phyloP scores from a whole-genome alignment of 2,329 filamentous ascomycete species.

The Raffaelea ambrosiae region DNA sequence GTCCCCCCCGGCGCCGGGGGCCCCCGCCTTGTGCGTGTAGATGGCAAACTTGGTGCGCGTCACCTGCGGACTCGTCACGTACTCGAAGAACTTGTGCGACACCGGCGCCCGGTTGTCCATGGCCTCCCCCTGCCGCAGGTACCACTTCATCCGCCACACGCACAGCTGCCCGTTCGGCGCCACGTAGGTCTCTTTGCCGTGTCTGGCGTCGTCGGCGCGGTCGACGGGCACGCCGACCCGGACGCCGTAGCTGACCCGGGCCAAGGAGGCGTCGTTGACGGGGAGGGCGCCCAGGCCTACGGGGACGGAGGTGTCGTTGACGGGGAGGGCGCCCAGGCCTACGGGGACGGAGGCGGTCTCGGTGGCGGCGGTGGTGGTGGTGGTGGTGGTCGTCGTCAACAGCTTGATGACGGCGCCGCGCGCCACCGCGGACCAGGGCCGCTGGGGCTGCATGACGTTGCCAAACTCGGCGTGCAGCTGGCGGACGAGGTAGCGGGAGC shows the following conservation, averaged over 20 bases:
- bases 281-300: no score
- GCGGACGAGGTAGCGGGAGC: constrained; percentile 33
- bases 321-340: constrained; percentile 3
- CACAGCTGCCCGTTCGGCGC: neutral
- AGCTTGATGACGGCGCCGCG: constrained; percentile 41
- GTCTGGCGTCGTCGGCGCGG: constrained; percentile 1
- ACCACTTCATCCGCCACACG: constrained; percentile 11
- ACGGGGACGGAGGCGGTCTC: neutral
- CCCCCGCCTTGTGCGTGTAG: constrained; percentile 3
- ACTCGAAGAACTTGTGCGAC: constrained; percentile 9
- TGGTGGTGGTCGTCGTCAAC: no score
- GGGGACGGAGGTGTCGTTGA: constrained; percentile 3
- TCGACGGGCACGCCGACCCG: constrained; percentile 3
- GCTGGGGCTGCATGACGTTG: constrained; percentile 37
- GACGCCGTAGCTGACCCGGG: constrained; percentile 10
- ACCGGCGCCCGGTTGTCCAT: constrained; percentile 11
- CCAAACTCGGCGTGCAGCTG: constrained; percentile 24
- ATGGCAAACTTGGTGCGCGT: constrained; percentile 3
- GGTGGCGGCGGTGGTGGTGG: constrained; percentile 2
- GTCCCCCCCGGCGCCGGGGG: constrained; percentile 4
- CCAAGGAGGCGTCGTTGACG: no score
- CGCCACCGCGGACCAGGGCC: constrained; percentile 41
- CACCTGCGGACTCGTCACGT: neutral
- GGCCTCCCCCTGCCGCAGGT: constrained; percentile 6
- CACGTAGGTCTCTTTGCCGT: no score